phyloP scores from a whole-genome alignment of 108 stramenopile genomes.

The Nitzschia sp. region DNA sequence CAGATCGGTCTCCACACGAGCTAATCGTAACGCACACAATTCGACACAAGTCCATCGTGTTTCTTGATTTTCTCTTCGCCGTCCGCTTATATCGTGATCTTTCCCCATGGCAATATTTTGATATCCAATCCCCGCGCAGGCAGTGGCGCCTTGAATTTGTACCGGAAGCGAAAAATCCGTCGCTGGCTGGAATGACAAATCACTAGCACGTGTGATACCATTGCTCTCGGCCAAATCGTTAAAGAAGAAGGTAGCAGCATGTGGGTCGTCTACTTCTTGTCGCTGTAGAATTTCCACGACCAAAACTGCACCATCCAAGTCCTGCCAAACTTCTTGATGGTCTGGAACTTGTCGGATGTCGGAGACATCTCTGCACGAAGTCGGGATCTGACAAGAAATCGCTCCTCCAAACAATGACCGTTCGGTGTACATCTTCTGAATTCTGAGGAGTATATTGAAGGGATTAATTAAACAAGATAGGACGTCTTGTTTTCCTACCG shows the following conservation, averaged over 20 bases:
- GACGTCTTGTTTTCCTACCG: no score
- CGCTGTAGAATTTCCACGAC: constrained; percentile 70
- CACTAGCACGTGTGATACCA: constrained; percentile 17
- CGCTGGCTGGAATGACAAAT: constrained; percentile 11
- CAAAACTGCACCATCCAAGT: constrained; percentile 45
- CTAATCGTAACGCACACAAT: constrained; percentile 61
- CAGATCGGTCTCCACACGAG: constrained; percentile 59
- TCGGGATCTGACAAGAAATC: constrained; percentile 46
- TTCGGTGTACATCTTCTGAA: constrained; percentile 3
- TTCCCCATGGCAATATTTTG: constrained; percentile 38
- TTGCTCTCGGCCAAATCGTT: constrained; percentile 68
- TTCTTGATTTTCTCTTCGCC: constrained; percentile 31
- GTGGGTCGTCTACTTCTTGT: constrained; percentile 37
- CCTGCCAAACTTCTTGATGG: constrained; percentile 79
- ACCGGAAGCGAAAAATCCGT: neutral
- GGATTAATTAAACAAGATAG: no score
- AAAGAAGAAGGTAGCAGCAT: constrained; percentile 63
- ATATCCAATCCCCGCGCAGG: constrained; percentile 32
- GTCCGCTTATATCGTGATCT: neutral
- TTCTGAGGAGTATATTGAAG: no score
- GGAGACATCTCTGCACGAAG: constrained; percentile 64
- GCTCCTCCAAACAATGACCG: constrained; percentile 71
- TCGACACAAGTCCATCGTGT: constrained; percentile 34
- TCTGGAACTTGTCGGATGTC: constrained; percentile 75
- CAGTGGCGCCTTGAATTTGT: neutral